Conservation (phyloP, 1,284 basidiomycete species). For the Bondarzewia mesenterica region DNA sequence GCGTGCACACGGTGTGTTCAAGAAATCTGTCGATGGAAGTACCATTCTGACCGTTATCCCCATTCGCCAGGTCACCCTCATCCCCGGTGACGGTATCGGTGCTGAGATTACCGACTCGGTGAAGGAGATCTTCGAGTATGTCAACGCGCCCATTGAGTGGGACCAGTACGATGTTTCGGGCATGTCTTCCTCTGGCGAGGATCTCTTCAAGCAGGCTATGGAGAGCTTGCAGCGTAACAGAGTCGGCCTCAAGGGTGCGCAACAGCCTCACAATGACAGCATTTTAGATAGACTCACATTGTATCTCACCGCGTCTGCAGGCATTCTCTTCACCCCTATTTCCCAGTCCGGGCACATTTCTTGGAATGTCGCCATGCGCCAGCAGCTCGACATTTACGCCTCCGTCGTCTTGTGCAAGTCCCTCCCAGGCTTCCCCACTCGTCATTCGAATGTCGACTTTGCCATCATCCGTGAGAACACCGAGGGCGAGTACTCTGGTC, state of each 20-base stretch:
- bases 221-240: slow-evolving; percentile 94
- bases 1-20: slow-evolving; percentile 69
- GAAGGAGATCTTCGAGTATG: slow-evolving; percentile 96
- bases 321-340: slow-evolving; percentile 98
- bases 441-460: slow-evolving; percentile 96
- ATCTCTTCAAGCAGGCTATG: slow-evolving; percentile 96
- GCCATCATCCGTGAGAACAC: slow-evolving; percentile 99
- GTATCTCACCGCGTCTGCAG: slow-evolving; percentile 32
- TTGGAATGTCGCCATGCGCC: slow-evolving; percentile 99
- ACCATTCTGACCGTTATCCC: slow-evolving; percentile 9
- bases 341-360: slow-evolving; percentile 96
- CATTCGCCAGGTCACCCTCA: slow-evolving; percentile 71
- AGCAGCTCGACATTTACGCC: slow-evolving; percentile 98
- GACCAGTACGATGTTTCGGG: slow-evolving; percentile 98
- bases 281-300: slow-evolving; percentile 1
- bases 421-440: slow-evolving; percentile 93
- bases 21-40: slow-evolving; percentile 9
- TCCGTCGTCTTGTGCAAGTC: slow-evolving; percentile 98
- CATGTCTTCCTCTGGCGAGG: slow-evolving; percentile 90
- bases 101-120: slow-evolving; percentile 97
- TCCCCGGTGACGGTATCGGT: slow-evolving; percentile 96
- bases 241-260: slow-evolving; percentile 93
- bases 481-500: slow-evolving; percentile 98
- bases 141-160: slow-evolving; percentile 99
- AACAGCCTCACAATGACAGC: slow-evolving; percentile 1